A percentile compares a stretch with the other conserved stretches of the same genome.
Conservation (phyloP, 495 filamentous ascomycete species). For the Hyaloscypha variabilis region DNA sequence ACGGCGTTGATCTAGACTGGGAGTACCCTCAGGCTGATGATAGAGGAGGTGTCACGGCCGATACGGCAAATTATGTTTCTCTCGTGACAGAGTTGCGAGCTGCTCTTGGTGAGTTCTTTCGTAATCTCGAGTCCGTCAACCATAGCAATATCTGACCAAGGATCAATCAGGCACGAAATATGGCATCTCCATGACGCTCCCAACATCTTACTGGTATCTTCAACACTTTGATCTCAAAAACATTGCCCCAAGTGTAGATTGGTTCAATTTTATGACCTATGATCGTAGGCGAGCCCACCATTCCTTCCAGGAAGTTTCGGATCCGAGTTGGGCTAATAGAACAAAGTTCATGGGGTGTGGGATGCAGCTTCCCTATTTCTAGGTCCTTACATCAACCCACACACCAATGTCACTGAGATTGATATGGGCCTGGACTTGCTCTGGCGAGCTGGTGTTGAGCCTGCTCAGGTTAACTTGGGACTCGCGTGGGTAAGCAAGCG, state of each 20-base stretch:
- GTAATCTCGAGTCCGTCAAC: too few species aligned
- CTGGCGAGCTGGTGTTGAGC: constrained; percentile 49
- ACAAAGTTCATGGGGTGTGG: constrained; percentile 40
- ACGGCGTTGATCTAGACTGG: constrained; percentile 58
- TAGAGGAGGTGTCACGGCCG: constrained; percentile 42
- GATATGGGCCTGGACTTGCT: constrained; percentile 46
- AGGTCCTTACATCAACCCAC: constrained; percentile 40
- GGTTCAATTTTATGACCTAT: constrained; percentile 59
- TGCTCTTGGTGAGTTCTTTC: neutral
- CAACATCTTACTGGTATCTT: constrained; percentile 55
- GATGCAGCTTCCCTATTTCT: constrained; percentile 31
- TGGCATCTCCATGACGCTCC: constrained; percentile 45
- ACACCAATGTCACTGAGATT: constrained; percentile 62
- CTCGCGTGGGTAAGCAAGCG: neutral
- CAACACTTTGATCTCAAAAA: constrained; percentile 46
- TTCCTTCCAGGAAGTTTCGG: too few species aligned
- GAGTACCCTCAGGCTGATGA: constrained; percentile 51
- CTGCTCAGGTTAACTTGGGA: constrained; percentile 17
- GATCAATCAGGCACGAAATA: constrained; percentile 25
- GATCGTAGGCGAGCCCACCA: constrained; percentile 26
- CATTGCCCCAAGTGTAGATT: constrained; percentile 44
- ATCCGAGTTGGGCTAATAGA: neutral
- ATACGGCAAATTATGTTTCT: constrained; percentile 44
- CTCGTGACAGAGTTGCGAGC: constrained; percentile 36
- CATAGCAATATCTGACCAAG: too few species aligned